These are phyloP conservation scores for Solanum chiquidenum DNA, from an alignment of 257 asterid genomes.

Conservation along the genomic window DNA sequence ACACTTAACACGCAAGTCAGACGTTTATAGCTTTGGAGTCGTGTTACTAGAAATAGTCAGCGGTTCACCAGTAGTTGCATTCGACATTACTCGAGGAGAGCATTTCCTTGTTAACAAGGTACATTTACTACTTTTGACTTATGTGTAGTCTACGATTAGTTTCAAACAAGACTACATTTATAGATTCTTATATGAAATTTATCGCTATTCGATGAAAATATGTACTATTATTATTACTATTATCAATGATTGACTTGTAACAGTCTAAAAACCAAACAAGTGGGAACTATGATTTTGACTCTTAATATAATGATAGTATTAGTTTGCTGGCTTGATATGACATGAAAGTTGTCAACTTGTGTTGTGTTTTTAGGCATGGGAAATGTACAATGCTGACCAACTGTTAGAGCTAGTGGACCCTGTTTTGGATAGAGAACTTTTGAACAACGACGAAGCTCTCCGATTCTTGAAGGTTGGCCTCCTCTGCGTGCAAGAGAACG, in stretches of 20 bases:
- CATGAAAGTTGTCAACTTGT: not conserved
- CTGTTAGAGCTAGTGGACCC: constrained; percentile 45
- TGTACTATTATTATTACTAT: not conserved
- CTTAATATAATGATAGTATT: not conserved
- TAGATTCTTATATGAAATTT: not conserved
- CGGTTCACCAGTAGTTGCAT: constrained; percentile 47
- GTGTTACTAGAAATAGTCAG: constrained; percentile 55
- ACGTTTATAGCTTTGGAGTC: constrained; percentile 78
- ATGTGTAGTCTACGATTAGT: not conserved
- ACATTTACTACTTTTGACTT: not conserved
- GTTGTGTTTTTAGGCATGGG: constrained; percentile 52
- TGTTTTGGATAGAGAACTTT: constrained; percentile 30
- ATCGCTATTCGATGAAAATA: not conserved
- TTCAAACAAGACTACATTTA: not conserved
- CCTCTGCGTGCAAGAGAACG: constrained; percentile 60
- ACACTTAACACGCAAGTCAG: constrained; percentile 67
- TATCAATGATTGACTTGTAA: not conserved
- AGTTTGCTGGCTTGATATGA: not conserved
- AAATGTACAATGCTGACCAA: constrained; percentile 28
- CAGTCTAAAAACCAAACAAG: not conserved
- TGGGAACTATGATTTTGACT: not conserved
- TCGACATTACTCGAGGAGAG: constrained; percentile 55
- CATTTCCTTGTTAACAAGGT: constrained; percentile 70
- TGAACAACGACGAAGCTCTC: constrained; percentile 32
- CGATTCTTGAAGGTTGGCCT: constrained; percentile 53